phyloP scores from a whole-genome alignment of 176 grass and related monocot genomes.

The Cenchrus purpureus region DNA sequence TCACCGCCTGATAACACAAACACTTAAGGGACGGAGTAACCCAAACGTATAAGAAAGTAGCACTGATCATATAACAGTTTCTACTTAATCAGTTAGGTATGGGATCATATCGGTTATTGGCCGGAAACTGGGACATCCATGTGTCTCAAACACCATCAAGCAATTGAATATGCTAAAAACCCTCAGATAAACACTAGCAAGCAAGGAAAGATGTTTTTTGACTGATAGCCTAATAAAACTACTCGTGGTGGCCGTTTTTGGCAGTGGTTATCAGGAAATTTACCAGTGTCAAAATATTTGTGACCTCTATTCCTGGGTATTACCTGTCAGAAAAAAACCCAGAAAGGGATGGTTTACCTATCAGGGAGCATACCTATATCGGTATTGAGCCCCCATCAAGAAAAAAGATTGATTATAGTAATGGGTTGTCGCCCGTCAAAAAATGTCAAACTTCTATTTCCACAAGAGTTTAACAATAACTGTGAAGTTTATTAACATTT shows the following conservation, averaged over 20 bases:
- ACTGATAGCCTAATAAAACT: neutral
- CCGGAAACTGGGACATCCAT: neutral
- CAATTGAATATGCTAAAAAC: neutral
- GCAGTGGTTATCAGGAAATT: neutral
- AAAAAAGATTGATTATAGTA: neutral
- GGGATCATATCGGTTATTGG: neutral
- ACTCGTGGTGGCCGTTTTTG: neutral
- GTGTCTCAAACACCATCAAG: neutral
- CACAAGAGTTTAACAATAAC: neutral
- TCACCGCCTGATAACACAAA: neutral
- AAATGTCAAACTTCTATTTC: neutral
- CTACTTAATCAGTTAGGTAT: neutral
- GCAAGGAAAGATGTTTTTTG: neutral
- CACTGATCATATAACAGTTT: neutral
- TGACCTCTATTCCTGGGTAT: neutral
- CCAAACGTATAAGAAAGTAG: neutral
- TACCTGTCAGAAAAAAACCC: neutral
- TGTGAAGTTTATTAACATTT: neutral
- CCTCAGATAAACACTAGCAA: neutral
- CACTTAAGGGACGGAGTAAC: neutral
- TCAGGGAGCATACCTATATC: neutral
- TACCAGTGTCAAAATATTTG: neutral
- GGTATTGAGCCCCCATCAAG: neutral
- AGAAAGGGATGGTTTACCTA: neutral
- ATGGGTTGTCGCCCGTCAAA: neutral